Evolutionary conservation across 768 basidiomycete genomes (phyloP), one percentile per base, ranked within the genome.

Genomic region (Calocybe cyanea): DNA sequence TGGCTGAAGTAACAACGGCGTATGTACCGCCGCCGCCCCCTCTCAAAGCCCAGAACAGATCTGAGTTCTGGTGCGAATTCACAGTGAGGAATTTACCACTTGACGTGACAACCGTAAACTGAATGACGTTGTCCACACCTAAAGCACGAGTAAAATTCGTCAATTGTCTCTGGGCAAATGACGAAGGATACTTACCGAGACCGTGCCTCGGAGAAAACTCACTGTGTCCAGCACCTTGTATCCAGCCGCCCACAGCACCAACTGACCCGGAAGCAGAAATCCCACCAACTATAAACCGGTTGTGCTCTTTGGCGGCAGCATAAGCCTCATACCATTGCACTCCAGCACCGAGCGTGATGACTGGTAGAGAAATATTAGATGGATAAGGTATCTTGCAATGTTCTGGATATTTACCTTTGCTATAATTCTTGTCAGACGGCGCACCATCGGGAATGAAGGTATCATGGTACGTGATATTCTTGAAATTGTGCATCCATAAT

Each of bases 41-140:
- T 25, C 76, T 65, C 41, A 80, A 53, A 0, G 78, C 76, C 71
- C 74, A 80, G 60, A 75, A 80, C 4, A 80, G 64, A 42, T 79
- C 73, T 2, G 59, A 11, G 48, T 77, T 61, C 32, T 65, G 61
- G 52, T 68, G 58, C 0, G 53, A 49, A 51, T 78, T 80, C 17
- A 63, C 69, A 3, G 53, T 66, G 41, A 73, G 53, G 31, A 64
- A 55, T 10, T 65, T 48, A 3, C 75, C 76, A 7, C 63, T 61
- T 4, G 77, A 63, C 7, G 65, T 70, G 1, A 80, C 71, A 1
- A 75, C 50, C 0, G 58, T 65, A 45, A 77, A 71, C 47, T 80
- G 62, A 5, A 77, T 43, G 8, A 66, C 67, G 21, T 76, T 75
- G 57, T 77, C 76, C 20, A 74, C 70, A 28, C 73, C 75, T 73